phyloP scores from a whole-genome alignment of 768 basidiomycete genomes.

The Agrocybe pediades region DNA sequence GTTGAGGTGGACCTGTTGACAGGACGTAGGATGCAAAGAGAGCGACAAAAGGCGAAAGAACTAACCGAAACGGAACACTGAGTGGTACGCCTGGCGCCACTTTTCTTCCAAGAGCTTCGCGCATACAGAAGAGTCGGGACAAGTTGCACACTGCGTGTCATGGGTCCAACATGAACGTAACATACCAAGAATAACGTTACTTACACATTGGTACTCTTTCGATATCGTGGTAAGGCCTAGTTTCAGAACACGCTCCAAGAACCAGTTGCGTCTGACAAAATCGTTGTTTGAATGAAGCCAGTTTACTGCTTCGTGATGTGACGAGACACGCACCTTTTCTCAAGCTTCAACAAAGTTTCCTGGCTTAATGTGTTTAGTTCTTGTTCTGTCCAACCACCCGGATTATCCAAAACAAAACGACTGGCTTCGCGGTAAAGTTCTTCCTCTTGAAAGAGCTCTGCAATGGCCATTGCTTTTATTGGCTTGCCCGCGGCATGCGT shows the following conservation, averaged over 20 bases:
- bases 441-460: conserved; percentile 88
- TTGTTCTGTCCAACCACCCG: conserved; percentile 80
- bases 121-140: conserved; percentile 78
- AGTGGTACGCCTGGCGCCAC: conserved; percentile 87
- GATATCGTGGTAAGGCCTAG: conserved; percentile 82
- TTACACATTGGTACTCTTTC: conserved; percentile 95
- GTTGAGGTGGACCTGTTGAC: conserved; percentile 73
- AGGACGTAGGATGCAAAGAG: conserved; percentile 1
- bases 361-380: conserved; percentile 81
- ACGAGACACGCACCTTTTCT: conserved; percentile 66
- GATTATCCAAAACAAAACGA: conserved; percentile 91
- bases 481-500: conserved; percentile 92
- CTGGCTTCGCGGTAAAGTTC: conserved; percentile 89
- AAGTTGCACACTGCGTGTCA: conserved; percentile 67
- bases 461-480: conserved; percentile 90
- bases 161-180: background rate
- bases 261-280: conserved; percentile 81
- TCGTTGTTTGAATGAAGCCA: background rate
- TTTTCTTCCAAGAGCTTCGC: conserved; percentile 90
- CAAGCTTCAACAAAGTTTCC: conserved; percentile 85
- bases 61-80: conserved; percentile 84
- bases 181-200: conserved; percentile 20
- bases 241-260: conserved; percentile 91
- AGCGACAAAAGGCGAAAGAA: background rate
- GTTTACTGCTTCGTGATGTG: background rate